Evolutionary conservation across 225 moss, liverwort and hornwort species (phyloP).

Genomic region (Polytrichum formosum): DNA sequence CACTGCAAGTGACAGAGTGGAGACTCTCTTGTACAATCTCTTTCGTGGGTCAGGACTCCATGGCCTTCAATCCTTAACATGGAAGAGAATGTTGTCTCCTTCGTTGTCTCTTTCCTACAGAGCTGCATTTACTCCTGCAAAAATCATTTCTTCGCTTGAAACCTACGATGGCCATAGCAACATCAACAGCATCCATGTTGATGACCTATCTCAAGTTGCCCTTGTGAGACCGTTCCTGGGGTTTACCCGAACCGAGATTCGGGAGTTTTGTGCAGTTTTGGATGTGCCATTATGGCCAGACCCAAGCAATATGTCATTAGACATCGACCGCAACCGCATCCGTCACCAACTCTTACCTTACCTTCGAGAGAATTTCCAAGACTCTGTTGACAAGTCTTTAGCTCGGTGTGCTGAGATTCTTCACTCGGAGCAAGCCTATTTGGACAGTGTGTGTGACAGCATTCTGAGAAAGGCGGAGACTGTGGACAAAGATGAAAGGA

Average conservation of each 20-base stretch:
- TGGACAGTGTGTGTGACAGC: conserved; percentile 58
- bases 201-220: conserved; percentile 11
- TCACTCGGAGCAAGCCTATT: conserved; percentile 65
- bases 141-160: conserved; percentile 26
- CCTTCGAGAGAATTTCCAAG: conserved; percentile 63
- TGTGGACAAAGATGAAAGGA: conserved; percentile 20
- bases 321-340: conserved; percentile 79
- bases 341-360: conserved; percentile 86
- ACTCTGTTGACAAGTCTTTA: conserved; percentile 74
- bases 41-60: conserved; percentile 72
- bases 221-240: conserved; percentile 76
- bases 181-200: background rate
- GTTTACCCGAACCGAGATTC: conserved; percentile 79
- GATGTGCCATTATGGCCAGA: conserved; percentile 80
- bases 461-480: conserved; percentile 55
- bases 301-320: conserved; percentile 69
- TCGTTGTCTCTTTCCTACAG: conserved; percentile 38
- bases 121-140: conserved; percentile 38
- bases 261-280: conserved; percentile 43
- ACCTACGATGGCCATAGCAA: conserved; percentile 7
- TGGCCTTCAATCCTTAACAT: conserved; percentile 79
- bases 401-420: conserved; percentile 90
- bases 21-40: conserved; percentile 78
- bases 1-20: conserved; percentile 83
- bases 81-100: conserved; percentile 54